Base-by-base conservation (phyloP, 495 filamentous ascomycete genomes). In the Podospora pseudocomata region DNA sequence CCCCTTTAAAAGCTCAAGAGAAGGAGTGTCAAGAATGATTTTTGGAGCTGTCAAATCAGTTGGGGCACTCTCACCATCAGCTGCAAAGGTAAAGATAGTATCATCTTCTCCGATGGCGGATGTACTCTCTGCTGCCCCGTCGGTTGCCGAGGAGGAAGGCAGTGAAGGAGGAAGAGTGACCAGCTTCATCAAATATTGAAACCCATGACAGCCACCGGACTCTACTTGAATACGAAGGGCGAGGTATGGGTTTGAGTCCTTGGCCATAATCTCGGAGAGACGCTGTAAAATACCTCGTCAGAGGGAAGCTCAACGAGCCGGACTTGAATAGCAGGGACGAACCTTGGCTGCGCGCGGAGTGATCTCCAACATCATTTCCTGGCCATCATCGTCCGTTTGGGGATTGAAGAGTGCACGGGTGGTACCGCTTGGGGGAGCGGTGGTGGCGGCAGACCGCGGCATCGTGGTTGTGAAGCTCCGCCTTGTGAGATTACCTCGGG, bases 101-200 rank as follows among this genome's bases (percentile, higher is more conserved):
- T 98, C 96, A 72, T 96, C 94, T 60, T 92, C 89, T 0, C 81
- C 66, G 26, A 84, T 67, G 11, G 71, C 65, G 15, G 66, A 58
- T n/a, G 72, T 55, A 55, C 78, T 54, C 58, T 76, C 64, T 28
- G 73, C 57, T 63, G 75, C 44, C 15, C 39, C 39, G 9, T 49
- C 39, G 23, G 1, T 23, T 23, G 23, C 23, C 23, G 23, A 23
- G 23, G 23, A 23, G 1, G 78, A 26, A 18, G 76, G 73, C 1
- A 82, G 67, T 71, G 86, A 62, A 11, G 78, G 62, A 0, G 85
- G 85, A 0, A 87, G 77, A 4, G 83, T 87, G 26, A 91, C 89
- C 5, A 97, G 85, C 5, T 90, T 90, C 91, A 99, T 96, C 30
- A 96, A 83, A 74, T 97, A 99, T 78, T 99, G 95, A 80, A 99